A percentile compares a stretch with the other conserved stretches of the same genome.
phyloP scores from a whole-genome alignment of 257 asterid species.

The Plantago ovata region DNA sequence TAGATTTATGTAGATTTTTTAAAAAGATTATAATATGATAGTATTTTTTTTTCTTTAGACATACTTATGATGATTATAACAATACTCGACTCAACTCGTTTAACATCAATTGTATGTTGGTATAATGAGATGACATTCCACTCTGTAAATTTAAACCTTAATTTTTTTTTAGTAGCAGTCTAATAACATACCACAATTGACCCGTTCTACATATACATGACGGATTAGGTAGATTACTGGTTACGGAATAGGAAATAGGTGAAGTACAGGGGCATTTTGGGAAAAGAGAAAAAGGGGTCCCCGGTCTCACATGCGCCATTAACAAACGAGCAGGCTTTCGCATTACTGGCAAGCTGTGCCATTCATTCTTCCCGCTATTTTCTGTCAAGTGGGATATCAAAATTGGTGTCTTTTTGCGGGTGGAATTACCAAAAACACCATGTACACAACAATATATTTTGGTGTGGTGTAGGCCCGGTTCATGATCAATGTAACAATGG shows the following conservation, averaged over 20 bases:
- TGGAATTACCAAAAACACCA: slow-evolving; percentile 21
- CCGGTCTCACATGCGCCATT: slow-evolving; percentile 41
- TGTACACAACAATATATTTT: slow-evolving; percentile 11
- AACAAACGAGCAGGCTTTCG: slow-evolving; percentile 54
- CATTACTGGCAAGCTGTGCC: slow-evolving; percentile 49
- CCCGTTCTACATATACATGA: too few relatives aligned
- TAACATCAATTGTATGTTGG: too few relatives aligned
- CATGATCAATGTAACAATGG: slow-evolving; percentile 23
- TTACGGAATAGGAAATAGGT: neutral
- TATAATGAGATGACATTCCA: too few relatives aligned
- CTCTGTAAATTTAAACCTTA: too few relatives aligned
- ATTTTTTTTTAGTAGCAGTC: too few relatives aligned
- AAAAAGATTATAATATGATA: too few relatives aligned
- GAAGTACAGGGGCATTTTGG: slow-evolving; percentile 33
- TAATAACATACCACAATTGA: too few relatives aligned
- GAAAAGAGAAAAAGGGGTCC: slow-evolving; percentile 19
- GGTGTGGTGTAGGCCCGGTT: slow-evolving; percentile 14
- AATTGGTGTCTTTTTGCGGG: slow-evolving; percentile 12
- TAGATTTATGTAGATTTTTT: too few relatives aligned
- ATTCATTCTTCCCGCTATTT: slow-evolving; percentile 54
- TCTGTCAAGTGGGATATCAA: slow-evolving; percentile 30
- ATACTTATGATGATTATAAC: too few relatives aligned
- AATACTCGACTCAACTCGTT: too few relatives aligned
- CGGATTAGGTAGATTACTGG: too few relatives aligned
- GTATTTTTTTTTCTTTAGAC: too few relatives aligned